These are phyloP conservation scores for Ramalina intermedia DNA, from an alignment of 495 filamentous ascomycete genomes.

Conservation along the genomic window DNA sequence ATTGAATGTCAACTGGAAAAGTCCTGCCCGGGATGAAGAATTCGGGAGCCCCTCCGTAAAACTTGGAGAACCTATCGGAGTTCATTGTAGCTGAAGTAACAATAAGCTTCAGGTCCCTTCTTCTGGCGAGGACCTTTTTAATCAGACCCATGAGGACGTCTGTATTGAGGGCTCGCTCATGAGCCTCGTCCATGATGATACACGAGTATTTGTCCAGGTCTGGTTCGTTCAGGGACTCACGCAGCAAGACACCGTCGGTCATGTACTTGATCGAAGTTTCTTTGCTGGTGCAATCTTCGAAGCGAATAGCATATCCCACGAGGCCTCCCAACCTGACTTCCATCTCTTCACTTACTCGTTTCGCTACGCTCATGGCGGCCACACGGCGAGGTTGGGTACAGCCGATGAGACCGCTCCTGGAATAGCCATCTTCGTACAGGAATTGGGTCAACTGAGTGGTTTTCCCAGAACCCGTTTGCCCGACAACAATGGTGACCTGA, in stretches of 20 bases:
- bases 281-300: conserved; percentile 94
- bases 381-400: conserved; percentile 93
- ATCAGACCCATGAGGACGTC: conserved; percentile 96
- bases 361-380: conserved; percentile 97
- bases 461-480: conserved; percentile 92
- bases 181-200: conserved; percentile 99
- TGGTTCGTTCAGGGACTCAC: conserved; percentile 79
- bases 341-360: conserved; percentile 98
- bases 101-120: conserved; percentile 88
- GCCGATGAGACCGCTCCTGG: conserved; percentile 73
- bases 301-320: conserved; percentile 96
- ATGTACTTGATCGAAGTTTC: conserved; percentile 97
- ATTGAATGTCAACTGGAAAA: conserved; percentile 95
- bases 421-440: conserved; percentile 86
- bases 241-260: conserved; percentile 92
- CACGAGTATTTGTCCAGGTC: conserved; percentile 96
- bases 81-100: conserved; percentile 99
- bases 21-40: conserved; percentile 95
- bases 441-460: conserved; percentile 96
- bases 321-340: conserved; percentile 78
- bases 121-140: conserved; percentile 84
- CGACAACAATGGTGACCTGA: conserved; percentile 91
- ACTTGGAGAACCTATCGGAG: conserved; percentile 84
- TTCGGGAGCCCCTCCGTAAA: conserved; percentile 95
- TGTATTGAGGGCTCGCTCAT: conserved; percentile 92